phyloP scores from a whole-genome alignment of 2,329 filamentous ascomycete species.

The Xylariaceae sp. region DNA sequence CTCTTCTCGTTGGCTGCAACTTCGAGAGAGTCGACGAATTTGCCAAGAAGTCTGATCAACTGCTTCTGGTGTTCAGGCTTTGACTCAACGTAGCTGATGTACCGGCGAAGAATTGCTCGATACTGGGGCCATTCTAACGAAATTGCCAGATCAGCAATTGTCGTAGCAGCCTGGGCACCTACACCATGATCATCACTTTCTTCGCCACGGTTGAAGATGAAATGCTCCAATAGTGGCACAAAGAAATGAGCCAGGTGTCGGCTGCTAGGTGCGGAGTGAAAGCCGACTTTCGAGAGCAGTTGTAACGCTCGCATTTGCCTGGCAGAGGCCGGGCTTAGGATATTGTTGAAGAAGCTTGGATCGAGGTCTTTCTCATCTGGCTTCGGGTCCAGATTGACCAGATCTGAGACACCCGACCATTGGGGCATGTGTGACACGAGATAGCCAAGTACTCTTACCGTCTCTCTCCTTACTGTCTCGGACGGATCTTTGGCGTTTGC shows the following conservation, averaged over 20 bases:
- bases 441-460: constrained; percentile 73
- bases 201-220: constrained; percentile 78
- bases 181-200: constrained; percentile 76
- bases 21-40: constrained; percentile 73
- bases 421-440: constrained; percentile 66
- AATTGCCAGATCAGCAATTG: constrained; percentile 69
- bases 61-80: constrained; percentile 84
- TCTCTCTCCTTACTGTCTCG: constrained; percentile 80
- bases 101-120: constrained; percentile 76
- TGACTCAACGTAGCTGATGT: constrained; percentile 74
- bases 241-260: constrained; percentile 82
- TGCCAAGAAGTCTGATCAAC: constrained; percentile 75
- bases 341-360: constrained; percentile 83
- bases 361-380: constrained; percentile 60
- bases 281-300: constrained; percentile 66
- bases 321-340: constrained; percentile 84
- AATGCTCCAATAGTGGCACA: constrained; percentile 88
- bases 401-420: constrained; percentile 69
- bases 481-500: constrained; percentile 72
- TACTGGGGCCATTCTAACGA: constrained; percentile 90
- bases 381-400: constrained; percentile 61
- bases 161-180: constrained; percentile 77
- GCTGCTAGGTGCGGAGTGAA: constrained; percentile 61
- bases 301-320: constrained; percentile 80
- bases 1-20: constrained; percentile 40